Conservation (phyloP, 2,329 filamentous ascomycete species). For the Penicillium polonicum region DNA sequence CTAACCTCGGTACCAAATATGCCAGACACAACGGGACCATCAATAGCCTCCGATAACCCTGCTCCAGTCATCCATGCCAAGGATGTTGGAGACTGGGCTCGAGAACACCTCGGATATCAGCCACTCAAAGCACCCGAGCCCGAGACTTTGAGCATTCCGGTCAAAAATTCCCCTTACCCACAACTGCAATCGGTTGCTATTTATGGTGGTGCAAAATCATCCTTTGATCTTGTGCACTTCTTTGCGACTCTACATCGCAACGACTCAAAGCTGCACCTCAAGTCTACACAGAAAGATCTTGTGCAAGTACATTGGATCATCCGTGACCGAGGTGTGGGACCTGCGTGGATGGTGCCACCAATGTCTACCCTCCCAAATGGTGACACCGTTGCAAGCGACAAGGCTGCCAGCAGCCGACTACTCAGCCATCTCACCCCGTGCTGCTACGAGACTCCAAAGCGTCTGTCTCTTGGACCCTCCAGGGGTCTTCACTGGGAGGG, state of each 20-base stretch:
- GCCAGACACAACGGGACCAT: conserved; percentile 8
- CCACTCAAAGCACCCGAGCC: conserved; percentile 7
- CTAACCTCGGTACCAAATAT: conserved; percentile 28
- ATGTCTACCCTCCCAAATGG: conserved; percentile 19
- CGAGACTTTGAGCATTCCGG: background rate
- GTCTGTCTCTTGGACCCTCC: background rate
- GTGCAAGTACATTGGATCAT: conserved; percentile 29
- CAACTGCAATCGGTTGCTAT: conserved; percentile 20
- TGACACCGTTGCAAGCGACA: conserved; percentile 22
- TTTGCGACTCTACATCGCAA: conserved; percentile 27
- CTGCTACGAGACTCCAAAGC: conserved; percentile 21
- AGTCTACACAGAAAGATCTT: conserved; percentile 3
- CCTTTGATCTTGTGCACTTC: conserved; percentile 29
- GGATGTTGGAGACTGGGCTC: conserved; percentile 24
- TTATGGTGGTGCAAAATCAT: conserved; percentile 29
- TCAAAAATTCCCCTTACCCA: background rate
- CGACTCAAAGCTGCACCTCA: conserved; percentile 11
- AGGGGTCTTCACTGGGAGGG: conserved; percentile 18
- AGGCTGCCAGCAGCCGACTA: conserved; percentile 24
- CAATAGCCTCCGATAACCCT: background rate
- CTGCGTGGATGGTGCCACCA: conserved; percentile 27
- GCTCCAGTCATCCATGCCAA: conserved; percentile 24
- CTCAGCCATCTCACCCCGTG: conserved; percentile 20
- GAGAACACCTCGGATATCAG: conserved; percentile 23
- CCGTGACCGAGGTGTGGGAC: conserved; percentile 20